These are phyloP conservation scores for Lathyrus sativus DNA, from an alignment of 306 rosid species.

Conservation along the genomic window DNA sequence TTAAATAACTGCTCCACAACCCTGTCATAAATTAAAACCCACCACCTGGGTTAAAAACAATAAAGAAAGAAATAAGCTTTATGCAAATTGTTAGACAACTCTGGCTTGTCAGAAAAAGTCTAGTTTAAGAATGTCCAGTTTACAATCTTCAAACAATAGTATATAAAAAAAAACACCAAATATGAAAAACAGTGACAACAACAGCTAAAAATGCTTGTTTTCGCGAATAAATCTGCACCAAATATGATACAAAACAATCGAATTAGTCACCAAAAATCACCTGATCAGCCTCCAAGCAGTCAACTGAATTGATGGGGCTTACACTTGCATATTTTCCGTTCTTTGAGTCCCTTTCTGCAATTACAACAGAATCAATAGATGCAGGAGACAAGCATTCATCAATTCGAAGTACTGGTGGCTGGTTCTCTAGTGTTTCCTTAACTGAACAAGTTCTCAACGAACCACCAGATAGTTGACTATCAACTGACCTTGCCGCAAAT, in stretches of 20 bases:
- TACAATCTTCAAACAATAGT: conserved; percentile 1
- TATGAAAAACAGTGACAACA: neutral
- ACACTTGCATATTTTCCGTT: conserved; percentile 58
- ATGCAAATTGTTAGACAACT: neutral
- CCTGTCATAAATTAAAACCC: conserved; percentile 14
- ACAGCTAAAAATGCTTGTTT: conserved; percentile 1
- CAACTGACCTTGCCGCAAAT: conserved; percentile 75
- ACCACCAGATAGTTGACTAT: conserved; percentile 72
- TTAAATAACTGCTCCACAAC: conserved; percentile 24
- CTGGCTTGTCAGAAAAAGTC: conserved; percentile 3
- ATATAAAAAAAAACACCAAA: conserved; percentile 11
- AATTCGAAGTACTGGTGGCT: conserved; percentile 59
- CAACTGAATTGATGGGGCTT: conserved; percentile 65
- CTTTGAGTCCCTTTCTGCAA: conserved; percentile 80
- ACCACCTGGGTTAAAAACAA: neutral
- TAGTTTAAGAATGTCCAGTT: conserved; percentile 12
- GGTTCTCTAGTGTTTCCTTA: conserved; percentile 66
- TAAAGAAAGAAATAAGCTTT: neutral
- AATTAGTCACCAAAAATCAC: conserved; percentile 41
- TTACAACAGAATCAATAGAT: conserved; percentile 84
- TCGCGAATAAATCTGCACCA: neutral
- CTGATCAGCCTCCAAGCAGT: conserved; percentile 86
- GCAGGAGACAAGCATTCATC: conserved; percentile 86
- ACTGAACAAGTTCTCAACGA: conserved; percentile 62
- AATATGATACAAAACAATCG: neutral